phyloP scores from a whole-genome alignment of 2,329 filamentous ascomycete genomes.

The Stagonosporopsis tanaceti region DNA sequence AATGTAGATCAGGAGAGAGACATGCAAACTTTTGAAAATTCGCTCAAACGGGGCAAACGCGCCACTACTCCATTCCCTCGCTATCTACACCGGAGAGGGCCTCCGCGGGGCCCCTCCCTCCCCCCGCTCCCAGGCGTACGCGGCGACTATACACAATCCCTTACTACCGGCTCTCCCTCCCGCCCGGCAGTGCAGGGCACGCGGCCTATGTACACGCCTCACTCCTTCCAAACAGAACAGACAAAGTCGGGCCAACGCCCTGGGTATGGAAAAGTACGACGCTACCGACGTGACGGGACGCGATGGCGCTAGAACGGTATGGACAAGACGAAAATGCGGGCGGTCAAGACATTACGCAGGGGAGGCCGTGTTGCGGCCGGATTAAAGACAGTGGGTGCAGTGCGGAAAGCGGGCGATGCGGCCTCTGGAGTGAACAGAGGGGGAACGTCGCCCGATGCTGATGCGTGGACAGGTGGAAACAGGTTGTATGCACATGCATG shows the following conservation, averaged over 20 bases:
- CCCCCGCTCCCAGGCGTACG: no score
- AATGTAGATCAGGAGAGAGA: no score
- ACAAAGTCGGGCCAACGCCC: constrained; percentile 9
- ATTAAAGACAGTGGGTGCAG: constrained; percentile 10
- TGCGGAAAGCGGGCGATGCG: background rate
- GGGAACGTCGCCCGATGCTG: background rate
- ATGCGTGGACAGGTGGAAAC: constrained; percentile 5
- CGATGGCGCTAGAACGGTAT: constrained; percentile 1
- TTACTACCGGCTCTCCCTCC: background rate
- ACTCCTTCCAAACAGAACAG: background rate
- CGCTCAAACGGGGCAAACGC: no score
- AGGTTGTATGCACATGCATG: constrained; percentile 36
- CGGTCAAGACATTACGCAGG: constrained; percentile 13
- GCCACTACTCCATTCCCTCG: no score
- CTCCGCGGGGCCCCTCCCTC: no score
- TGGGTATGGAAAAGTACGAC: constrained; percentile 9
- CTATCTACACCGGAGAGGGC: no score
- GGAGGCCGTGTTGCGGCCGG: constrained; percentile 8
- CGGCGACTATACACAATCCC: background rate
- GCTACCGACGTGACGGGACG: background rate
- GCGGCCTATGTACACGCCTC: constrained; percentile 4
- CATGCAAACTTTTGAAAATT: no score
- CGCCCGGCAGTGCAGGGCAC: background rate
- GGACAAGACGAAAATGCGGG: constrained; percentile 11
- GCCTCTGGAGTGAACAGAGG: background rate